A percentile compares a stretch with the other conserved stretches of the same genome.
Evolutionary conservation across 2,329 filamentous ascomycete species (phyloP).

Genomic region (Alternaria angustiovoidea): DNA sequence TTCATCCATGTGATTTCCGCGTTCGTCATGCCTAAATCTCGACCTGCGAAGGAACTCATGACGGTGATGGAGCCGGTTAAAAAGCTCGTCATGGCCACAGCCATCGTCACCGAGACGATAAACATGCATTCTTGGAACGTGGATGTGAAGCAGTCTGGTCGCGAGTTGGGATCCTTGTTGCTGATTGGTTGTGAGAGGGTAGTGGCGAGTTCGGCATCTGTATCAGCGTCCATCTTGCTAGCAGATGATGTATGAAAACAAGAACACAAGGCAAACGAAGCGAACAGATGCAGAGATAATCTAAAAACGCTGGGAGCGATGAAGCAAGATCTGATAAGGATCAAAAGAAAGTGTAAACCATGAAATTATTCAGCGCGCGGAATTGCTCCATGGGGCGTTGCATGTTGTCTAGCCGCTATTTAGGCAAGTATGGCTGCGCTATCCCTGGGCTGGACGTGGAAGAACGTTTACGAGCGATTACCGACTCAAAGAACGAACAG

Average conservation of each 20-base stretch:
- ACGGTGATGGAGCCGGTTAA: slow-evolving; percentile 67
- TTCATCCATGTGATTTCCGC: slow-evolving; percentile 74
- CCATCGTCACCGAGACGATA: slow-evolving; percentile 71
- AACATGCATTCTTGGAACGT: slow-evolving; percentile 71
- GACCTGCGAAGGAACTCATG: slow-evolving; percentile 68
- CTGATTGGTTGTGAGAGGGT: slow-evolving; percentile 28
- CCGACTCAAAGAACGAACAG: background rate
- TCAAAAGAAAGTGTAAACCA: background rate
- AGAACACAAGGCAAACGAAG: background rate
- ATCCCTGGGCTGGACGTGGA: background rate
- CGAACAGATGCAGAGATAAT: background rate
- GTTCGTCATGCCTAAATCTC: slow-evolving; percentile 68
- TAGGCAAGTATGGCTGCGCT: slow-evolving; percentile 3
- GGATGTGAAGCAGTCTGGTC: slow-evolving; percentile 68
- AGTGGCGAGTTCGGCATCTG: slow-evolving; percentile 23
- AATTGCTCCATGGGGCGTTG: slow-evolving; percentile 20
- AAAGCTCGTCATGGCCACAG: slow-evolving; percentile 69
- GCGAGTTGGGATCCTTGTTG: slow-evolving; percentile 41
- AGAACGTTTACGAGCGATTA: background rate
- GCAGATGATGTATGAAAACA: background rate
- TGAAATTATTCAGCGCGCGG: slow-evolving; percentile 31
- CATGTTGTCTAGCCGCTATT: background rate
- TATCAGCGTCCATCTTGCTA: slow-evolving; percentile 24
- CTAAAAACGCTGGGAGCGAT: background rate
- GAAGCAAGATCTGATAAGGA: slow-evolving; percentile 1